Evolutionary conservation across 1,284 basidiomycete species (phyloP), one percentile per base, ranked within the genome.

Genomic region (Puccinia hordei): DNA sequence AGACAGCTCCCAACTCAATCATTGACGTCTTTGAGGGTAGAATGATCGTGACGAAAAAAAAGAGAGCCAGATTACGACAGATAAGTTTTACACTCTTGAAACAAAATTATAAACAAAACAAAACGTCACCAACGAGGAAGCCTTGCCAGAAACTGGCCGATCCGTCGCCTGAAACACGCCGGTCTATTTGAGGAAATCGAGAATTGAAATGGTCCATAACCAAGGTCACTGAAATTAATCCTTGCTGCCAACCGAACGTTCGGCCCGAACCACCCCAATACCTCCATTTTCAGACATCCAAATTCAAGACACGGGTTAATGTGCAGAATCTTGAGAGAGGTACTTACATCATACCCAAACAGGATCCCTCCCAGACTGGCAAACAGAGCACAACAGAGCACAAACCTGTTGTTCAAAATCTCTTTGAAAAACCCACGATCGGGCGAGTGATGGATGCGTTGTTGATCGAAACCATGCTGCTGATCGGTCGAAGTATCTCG

Each of bases 1-100:
- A 17, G 51, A 84, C 82, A 2, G 85, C 85, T 8, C 85, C 85
- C 17, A 85, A 82, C 81, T 85, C 84, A 17, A 85, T 82, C 9
- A 85, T 73, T 3, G 82, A 84, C 30, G 84, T 85, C 84, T 85
- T 63, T 84, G 53, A 27, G 81, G 81, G n/a, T 30, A 55, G 63
- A 30, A 17, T 27, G 13, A 49, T 53, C 73, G 33, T 41, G 4
- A 68, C 12, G 38, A 9, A 5, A 19, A 41, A 66, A 30, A 41
- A 66, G 17, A n/a, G 35, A 57, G 19, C 44, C 55, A 38, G 74
- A 33, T 38, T 33, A 24, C 27, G 6, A 8, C 10, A 17, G n/a
- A 0, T 35, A 6, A 15, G 13, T 17, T 81, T 80, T 22, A 41
- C n/a, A n/a, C 33, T 15, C 19, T 51, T 15, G 68, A n/a, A 51